Evolutionary conservation across 805 yeast genomes (phyloP), one percentile per base, ranked within the genome.

Genomic region (Candida incommunis): DNA sequence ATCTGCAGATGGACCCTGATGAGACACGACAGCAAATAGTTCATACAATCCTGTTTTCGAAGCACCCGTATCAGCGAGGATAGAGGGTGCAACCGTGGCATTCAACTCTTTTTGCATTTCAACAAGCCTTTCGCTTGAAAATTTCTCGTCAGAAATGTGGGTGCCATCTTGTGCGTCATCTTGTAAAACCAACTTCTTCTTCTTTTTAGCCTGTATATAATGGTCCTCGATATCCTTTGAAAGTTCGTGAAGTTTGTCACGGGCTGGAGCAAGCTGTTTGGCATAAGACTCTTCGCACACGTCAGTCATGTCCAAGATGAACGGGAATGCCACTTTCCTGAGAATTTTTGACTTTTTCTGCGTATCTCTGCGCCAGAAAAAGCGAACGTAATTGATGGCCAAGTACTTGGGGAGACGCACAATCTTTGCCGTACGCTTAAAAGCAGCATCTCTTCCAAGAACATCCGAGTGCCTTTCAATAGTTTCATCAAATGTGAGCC

Each of bases 341-440:
- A 92, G 71, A 59, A 92, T 92, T 65, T 92, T 92, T 18, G 95
- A 82, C 67, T 92, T 92, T 64, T 82, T 83, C 51, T 76, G 76
- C 2, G 94, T 83, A 47, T 90, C 94, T 59, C 90, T 76, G 60
- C 90, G 84, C 98, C 98, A 92, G 63, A 78, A 92, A 61, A 92
- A 92, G 58, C 99, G 75, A 50, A 92, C 92, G 64, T 83, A 92
- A 60, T 92, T 94, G 37, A 92, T 86, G 7, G 90, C 83, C 54
- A 92, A 70, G 59, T 80, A 81, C 57, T 83, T 80, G 48, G 99
- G 99, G 52, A 92, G 68, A 59, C 82, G 77, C 1, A 82, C 74
- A 47, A 92, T 81, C 45, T 74, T 63, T 48, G 61, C 62, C 11
- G 55, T 61, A 41, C 85, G 72, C 51, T 77, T 77, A 61, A 80